Evolutionary conservation across 306 rosid species (phyloP).

Genomic region (Heteromeles arbutifolia): DNA sequence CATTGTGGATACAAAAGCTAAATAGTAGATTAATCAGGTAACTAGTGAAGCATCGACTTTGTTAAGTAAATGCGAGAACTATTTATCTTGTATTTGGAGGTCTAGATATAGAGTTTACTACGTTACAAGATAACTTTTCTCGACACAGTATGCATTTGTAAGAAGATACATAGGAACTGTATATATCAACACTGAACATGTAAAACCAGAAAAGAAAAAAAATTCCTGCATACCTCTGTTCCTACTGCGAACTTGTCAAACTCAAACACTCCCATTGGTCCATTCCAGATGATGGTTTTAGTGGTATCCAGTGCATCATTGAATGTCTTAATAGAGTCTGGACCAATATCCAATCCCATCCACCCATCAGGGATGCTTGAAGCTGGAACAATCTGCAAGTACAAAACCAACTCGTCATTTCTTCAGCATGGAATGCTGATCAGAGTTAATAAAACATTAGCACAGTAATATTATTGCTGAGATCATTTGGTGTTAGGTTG

Average conservation of each 20-base stretch:
- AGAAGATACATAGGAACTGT: not conserved
- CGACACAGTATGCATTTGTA: not conserved
- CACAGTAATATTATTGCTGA: not conserved
- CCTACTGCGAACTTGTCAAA: slow-evolving; percentile 93
- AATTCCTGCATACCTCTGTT: slow-evolving; percentile 63
- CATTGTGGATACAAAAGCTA: too few relatives aligned
- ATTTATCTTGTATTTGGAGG: not conserved
- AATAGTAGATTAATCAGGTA: too few relatives aligned
- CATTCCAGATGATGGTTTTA: slow-evolving; percentile 94
- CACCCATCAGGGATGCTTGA: slow-evolving; percentile 97
- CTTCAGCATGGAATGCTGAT: not conserved
- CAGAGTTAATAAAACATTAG: not conserved
- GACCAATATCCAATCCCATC: slow-evolving; percentile 99
- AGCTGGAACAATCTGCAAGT: slow-evolving; percentile 75
- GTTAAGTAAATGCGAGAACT: not conserved
- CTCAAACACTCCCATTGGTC: slow-evolving; percentile 99
- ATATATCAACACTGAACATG: not conserved
- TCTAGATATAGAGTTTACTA: not conserved
- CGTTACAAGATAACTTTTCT: not conserved
- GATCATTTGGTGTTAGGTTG: not conserved
- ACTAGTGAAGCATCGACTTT: too few relatives aligned
- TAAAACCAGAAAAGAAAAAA: not conserved
- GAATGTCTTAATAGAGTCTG: slow-evolving; percentile 87
- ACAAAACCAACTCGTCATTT: slow-evolving; percentile 14
- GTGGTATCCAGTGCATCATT: slow-evolving; percentile 76